A percentile compares a stretch with the other conserved stretches of the same genome.
Evolutionary conservation across 2,329 filamentous ascomycete species (phyloP).

Genomic region (Mycogone perniciosa): DNA sequence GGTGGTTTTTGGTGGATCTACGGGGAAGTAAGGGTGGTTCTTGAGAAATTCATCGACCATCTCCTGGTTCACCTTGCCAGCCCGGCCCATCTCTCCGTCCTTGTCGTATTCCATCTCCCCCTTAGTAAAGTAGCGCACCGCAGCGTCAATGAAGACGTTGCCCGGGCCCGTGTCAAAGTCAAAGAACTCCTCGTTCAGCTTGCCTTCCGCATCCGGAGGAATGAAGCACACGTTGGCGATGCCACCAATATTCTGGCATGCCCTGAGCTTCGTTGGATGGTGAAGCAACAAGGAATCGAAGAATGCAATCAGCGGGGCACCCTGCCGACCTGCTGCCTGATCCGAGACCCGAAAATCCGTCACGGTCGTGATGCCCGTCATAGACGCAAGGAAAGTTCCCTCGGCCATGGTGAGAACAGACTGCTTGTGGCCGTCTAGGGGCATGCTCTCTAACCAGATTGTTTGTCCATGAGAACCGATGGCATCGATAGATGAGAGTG

Average conservation of each 20-base stretch:
- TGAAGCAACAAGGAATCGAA: conserved; percentile 45
- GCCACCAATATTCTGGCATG: conserved; percentile 56
- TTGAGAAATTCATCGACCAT: conserved; percentile 46
- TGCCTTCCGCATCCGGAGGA: conserved; percentile 33
- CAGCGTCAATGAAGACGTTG: conserved; percentile 51
- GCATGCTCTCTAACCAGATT: conserved; percentile 51
- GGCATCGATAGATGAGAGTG: conserved; percentile 42
- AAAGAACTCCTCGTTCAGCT: conserved; percentile 24
- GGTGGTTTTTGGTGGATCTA: conserved; percentile 49
- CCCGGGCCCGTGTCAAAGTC: conserved; percentile 53
- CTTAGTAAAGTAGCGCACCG: conserved; percentile 47
- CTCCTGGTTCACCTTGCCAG: conserved; percentile 42
- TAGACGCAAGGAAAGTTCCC: conserved; percentile 46
- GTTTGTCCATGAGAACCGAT: conserved; percentile 55
- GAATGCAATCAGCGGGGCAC: conserved; percentile 44
- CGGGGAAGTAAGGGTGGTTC: conserved; percentile 42
- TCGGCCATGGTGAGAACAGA: conserved; percentile 52
- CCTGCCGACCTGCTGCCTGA: conserved; percentile 41
- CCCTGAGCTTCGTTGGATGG: conserved; percentile 48
- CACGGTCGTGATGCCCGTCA: conserved; percentile 52
- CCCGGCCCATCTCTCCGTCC: conserved; percentile 44
- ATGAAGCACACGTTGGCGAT: conserved; percentile 58
- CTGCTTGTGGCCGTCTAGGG: conserved; percentile 37
- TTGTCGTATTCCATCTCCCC: conserved; percentile 44
- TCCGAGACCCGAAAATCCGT: conserved; percentile 48